Percentiles rank a stretch among this genome's conserved stretches.
phyloP scores from a whole-genome alignment of 768 basidiomycete species.

The Boletus vinaceobasis region DNA sequence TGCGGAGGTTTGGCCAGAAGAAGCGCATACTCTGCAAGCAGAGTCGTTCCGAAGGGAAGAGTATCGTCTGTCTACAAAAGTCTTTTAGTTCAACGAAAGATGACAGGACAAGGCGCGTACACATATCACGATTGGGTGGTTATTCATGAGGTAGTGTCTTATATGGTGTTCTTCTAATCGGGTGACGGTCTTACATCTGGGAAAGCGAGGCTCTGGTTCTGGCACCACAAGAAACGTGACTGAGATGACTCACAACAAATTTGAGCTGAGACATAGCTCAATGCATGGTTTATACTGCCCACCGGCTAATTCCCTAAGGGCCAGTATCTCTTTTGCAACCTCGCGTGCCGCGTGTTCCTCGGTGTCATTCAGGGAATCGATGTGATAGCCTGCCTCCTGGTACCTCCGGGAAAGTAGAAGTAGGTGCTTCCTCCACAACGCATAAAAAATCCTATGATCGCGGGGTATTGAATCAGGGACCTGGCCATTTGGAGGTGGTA shows the following conservation, averaged over 20 bases:
- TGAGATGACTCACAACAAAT: conserved; percentile 55
- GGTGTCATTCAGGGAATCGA: conserved; percentile 4
- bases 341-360: conserved; percentile 19
- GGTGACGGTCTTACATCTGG: conserved; percentile 66
- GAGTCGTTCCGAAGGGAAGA: conserved; percentile 71
- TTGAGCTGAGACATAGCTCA: conserved; percentile 81
- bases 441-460: conserved; percentile 22
- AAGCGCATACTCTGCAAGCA: conserved; percentile 76
- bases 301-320: conserved; percentile 9
- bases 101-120: conserved; percentile 37
- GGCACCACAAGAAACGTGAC: neutral
- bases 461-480: conserved; percentile 21
- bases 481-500: conserved; percentile 17
- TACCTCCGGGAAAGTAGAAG: conserved; percentile 17
- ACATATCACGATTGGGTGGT: conserved; percentile 74
- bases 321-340: conserved; percentile 23
- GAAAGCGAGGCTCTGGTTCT: neutral
- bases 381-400: conserved; percentile 15
- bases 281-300: conserved; percentile 51
- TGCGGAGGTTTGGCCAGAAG: conserved; percentile 68
- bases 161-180: conserved; percentile 72
- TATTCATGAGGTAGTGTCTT: conserved; percentile 53
- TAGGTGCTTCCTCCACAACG: conserved; percentile 23
- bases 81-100: neutral
- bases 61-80: conserved; percentile 73